These are phyloP conservation scores for Penicillium dipodomyicola DNA, from an alignment of 495 filamentous ascomycete genomes.

Conservation along the genomic window DNA sequence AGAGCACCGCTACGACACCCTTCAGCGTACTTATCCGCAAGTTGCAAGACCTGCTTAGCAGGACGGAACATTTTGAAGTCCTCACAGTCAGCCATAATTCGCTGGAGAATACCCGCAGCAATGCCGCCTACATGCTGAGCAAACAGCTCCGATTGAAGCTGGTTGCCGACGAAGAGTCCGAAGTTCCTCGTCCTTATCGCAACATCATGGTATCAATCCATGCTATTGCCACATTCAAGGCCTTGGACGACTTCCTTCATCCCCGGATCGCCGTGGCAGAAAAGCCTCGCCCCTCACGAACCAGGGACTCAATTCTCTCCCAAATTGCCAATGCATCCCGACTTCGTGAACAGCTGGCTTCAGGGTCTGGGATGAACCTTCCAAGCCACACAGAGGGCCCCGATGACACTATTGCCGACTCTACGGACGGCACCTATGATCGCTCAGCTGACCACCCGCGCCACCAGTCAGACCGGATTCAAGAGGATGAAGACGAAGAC, in stretches of 20 bases:
- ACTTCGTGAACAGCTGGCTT: constrained; percentile 43
- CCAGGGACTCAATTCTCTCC: constrained; percentile 65
- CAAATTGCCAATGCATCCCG: constrained; percentile 77
- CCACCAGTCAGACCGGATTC: constrained; percentile 46
- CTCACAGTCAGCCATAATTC: constrained; percentile 91
- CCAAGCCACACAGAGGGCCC: constrained; percentile 30
- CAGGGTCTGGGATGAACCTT: constrained; percentile 21
- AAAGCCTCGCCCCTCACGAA: constrained; percentile 65
- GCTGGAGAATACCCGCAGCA: constrained; percentile 87
- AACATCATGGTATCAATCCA: constrained; percentile 99
- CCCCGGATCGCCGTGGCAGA: constrained; percentile 85
- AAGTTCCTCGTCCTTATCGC: constrained; percentile 78
- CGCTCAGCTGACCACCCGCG: constrained; percentile 49
- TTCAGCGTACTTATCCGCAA: constrained; percentile 93
- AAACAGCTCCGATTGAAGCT: constrained; percentile 92
- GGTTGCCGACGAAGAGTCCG: constrained; percentile 83
- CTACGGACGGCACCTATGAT: constrained; percentile 25
- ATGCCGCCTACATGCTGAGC: constrained; percentile 90
- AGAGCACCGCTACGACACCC: constrained; percentile 68
- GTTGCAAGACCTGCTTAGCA: constrained; percentile 90
- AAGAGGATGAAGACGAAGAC: constrained; percentile 52
- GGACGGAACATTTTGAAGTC: constrained; percentile 97
- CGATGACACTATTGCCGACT: constrained; percentile 31
- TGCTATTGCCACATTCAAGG: constrained; percentile 97
- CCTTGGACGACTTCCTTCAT: constrained; percentile 91